Evolutionary conservation across 139 green algal species (phyloP), one percentile per base, ranked within the genome.

Genomic region (Chlorella sp.): DNA sequence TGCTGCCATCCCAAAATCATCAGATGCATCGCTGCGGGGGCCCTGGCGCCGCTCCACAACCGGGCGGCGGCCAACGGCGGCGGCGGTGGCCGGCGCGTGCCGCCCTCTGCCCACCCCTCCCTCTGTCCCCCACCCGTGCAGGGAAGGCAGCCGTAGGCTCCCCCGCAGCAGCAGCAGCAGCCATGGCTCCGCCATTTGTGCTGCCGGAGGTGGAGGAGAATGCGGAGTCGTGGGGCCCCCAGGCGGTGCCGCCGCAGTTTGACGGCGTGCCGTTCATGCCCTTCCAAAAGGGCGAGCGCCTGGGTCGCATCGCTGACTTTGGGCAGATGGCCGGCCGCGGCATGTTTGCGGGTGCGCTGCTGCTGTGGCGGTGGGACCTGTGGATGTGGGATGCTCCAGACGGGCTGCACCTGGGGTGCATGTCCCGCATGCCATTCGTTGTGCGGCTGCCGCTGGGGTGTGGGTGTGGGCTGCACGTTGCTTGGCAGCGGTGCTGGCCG

Each of bases 241-340:
- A 76, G 40, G 88, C 81, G 2, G 86, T 97, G 4, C 97, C 97
- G 30, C 88, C 93, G 54, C 92, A 97, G 76, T 93, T 99, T 14
- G 93, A 96, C 46, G 95, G 97, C 73, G 88, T 99, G 24, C 97
- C 97, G 0, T 99, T 98, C 86, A 95, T 97, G 51, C 96, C 97
- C 1, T 99, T 96, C 81, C 88, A 83, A 56, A 99, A 99, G 87
- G 90, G 89, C 41, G 97, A 99, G 73, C 96, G 95, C 46, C 82
- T 99, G 17, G 97, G 97, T 9, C 89, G 83, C 24, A 91, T 93
- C 40, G 91, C 91, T 56, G 91, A 94, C 80, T 94, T 94, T 81
- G 85, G 41, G 5, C 58, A 54, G 84, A 64, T 48, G 76, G 40
- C 62, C 16, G 58, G 54, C 38, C 58, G 87, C 16, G 20, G 69